Evolutionary conservation across 257 asterid genomes (phyloP).

Genomic region (Nicotiana tomentosiformis): DNA sequence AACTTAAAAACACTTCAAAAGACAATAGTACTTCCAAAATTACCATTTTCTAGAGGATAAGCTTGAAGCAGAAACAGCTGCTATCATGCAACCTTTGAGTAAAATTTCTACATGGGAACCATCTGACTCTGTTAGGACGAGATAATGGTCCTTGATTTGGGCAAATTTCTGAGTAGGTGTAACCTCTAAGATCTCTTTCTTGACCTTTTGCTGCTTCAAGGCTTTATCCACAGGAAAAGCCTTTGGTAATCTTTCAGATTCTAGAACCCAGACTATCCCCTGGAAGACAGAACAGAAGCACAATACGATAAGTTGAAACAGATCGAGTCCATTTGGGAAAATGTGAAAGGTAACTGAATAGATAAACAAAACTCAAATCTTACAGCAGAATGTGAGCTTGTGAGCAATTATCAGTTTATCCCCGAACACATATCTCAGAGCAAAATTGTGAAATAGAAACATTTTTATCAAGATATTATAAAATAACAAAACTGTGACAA

Average conservation of each 20-base stretch:
- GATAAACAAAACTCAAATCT: neutral
- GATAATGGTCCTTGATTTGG: conserved; percentile 50
- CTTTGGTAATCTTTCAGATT: conserved; percentile 57
- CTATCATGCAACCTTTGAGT: conserved; percentile 58
- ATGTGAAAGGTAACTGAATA: neutral
- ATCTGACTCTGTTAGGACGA: conserved; percentile 56
- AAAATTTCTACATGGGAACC: conserved; percentile 51
- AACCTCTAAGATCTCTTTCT: conserved; percentile 65
- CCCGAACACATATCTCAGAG: neutral
- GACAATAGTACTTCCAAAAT: neutral
- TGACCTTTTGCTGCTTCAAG: conserved; percentile 48
- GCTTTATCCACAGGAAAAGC: conserved; percentile 40
- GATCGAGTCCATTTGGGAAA: neutral
- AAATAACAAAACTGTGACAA: neutral
- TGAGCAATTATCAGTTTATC: neutral
- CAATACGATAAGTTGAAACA: neutral
- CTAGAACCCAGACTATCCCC: conserved; percentile 81
- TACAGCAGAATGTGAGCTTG: neutral
- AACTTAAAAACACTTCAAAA: conserved; percentile 3
- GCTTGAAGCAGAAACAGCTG: conserved; percentile 86
- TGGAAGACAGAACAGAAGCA: conserved; percentile 11
- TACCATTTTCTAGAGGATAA: conserved; percentile 80
- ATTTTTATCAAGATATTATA: neutral
- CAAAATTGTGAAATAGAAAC: neutral
- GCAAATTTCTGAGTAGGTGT: conserved; percentile 66